These are phyloP conservation scores for Aspergillus nanangensis DNA, from an alignment of 495 filamentous ascomycete genomes.

Conservation along the genomic window DNA sequence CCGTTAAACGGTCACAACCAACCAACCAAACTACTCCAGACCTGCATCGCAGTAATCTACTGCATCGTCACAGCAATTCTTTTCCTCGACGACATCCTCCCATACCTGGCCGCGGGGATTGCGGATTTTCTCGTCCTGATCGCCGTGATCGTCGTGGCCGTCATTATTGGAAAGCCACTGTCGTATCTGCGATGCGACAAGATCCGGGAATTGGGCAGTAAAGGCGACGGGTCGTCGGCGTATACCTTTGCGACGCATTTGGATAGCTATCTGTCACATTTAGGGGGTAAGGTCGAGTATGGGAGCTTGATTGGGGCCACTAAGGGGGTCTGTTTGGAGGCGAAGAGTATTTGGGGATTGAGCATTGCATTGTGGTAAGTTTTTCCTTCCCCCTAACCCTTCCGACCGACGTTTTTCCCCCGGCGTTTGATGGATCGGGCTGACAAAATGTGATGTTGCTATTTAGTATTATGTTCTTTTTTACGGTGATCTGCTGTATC, in stretches of 20 bases:
- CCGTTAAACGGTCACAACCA: not conserved
- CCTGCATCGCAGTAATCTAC: conserved; percentile 73
- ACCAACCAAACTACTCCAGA: conserved; percentile 38
- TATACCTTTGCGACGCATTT: conserved; percentile 45
- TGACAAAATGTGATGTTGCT: not conserved
- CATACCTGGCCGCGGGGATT: conserved; percentile 61
- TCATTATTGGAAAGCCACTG: conserved; percentile 75
- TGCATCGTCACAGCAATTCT: conserved; percentile 69
- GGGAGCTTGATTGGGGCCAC: conserved; percentile 58
- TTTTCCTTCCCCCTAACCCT: no score
- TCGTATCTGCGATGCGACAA: conserved; percentile 69
- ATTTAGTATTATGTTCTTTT: conserved; percentile 63
- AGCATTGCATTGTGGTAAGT: conserved; percentile 73
- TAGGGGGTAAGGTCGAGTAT: conserved; percentile 48
- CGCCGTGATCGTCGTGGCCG: conserved; percentile 64
- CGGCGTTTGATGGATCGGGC: not conserved
- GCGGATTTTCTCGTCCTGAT: conserved; percentile 65
- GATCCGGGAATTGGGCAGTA: conserved; percentile 33
- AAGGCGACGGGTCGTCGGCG: conserved; percentile 29
- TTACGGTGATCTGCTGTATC: conserved; percentile 53
- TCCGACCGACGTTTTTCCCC: no score
- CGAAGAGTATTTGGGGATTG: conserved; percentile 87
- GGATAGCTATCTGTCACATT: conserved; percentile 30
- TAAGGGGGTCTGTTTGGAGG: conserved; percentile 73
- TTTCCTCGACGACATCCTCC: conserved; percentile 70